A percentile compares a stretch with the other conserved stretches of the same genome.
These are phyloP conservation scores for Cordyceps sp. DNA, from an alignment of 2,329 filamentous ascomycete species.

Conservation along the genomic window DNA sequence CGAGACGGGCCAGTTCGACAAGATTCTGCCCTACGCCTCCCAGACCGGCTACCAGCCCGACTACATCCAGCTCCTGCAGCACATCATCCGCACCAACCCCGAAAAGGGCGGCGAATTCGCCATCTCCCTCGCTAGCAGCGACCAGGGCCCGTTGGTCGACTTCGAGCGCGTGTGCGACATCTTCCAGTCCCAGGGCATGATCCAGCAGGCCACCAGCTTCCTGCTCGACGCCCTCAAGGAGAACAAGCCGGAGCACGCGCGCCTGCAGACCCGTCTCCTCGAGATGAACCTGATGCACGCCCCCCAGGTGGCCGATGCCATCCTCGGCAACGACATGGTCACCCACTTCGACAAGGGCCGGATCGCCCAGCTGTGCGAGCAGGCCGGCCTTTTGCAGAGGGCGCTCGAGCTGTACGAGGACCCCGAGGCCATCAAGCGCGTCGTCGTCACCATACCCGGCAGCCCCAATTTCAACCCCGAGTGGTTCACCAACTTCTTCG, in stretches of 20 bases:
- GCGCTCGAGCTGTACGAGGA: constrained; percentile 94
- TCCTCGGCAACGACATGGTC: constrained; percentile 97
- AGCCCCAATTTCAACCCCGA: constrained; percentile 78
- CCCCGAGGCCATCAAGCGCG: constrained; percentile 74
- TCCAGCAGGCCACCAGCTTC: constrained; percentile 97
- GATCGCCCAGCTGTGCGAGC: constrained; percentile 82
- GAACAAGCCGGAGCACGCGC: constrained; percentile 83
- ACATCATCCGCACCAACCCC: constrained; percentile 79
- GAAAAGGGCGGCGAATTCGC: constrained; percentile 95
- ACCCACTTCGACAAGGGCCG: constrained; percentile 86
- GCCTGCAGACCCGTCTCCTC: constrained; percentile 81
- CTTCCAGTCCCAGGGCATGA: constrained; percentile 95
- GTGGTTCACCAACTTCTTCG: constrained; percentile 86
- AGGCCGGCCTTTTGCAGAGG: constrained; percentile 71
- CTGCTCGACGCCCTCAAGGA: constrained; percentile 87
- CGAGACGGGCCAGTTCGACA: constrained; percentile 91
- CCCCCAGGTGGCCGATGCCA: constrained; percentile 93
- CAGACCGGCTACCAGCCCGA: constrained; percentile 85
- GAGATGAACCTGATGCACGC: constrained; percentile 98
- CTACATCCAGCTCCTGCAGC: constrained; percentile 79
- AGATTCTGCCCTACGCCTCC: constrained; percentile 82
- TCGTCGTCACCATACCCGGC: constrained; percentile 65
- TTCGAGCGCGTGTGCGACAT: constrained; percentile 92
- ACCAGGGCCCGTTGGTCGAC: constrained; percentile 75
- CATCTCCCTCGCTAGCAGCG: constrained; percentile 76